Conservation (phyloP, 2,329 filamentous ascomycete genomes). For the Microsporum ferrugineum region DNA sequence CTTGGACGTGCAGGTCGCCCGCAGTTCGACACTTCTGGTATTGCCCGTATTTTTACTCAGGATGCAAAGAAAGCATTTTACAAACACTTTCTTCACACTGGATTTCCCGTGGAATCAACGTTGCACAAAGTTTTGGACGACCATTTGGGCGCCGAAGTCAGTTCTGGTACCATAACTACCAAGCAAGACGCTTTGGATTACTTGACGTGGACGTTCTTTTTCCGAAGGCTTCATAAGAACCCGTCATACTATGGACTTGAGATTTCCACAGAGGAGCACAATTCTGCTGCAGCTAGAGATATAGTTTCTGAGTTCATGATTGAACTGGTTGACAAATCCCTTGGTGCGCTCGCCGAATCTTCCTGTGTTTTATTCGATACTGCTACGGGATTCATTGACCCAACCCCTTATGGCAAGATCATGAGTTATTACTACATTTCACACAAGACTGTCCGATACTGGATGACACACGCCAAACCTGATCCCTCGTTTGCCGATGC, state of each 20-base stretch:
- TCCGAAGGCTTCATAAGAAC: conserved; percentile 92
- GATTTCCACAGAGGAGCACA: conserved; percentile 85
- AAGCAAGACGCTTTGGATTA: conserved; percentile 98
- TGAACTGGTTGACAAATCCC: conserved; percentile 75
- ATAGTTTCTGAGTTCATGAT: conserved; percentile 93
- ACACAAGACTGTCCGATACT: conserved; percentile 82
- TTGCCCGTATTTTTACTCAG: conserved; percentile 94
- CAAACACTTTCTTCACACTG: conserved; percentile 96
- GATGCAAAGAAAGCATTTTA: conserved; percentile 98
- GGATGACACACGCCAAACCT: conserved; percentile 64
- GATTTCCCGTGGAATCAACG: conserved; percentile 93
- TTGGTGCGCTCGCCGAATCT: conserved; percentile 70
- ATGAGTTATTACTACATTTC: conserved; percentile 99
- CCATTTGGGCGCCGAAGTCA: conserved; percentile 89
- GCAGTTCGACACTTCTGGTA: conserved; percentile 91
- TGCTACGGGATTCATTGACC: conserved; percentile 71
- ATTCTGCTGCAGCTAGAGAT: conserved; percentile 71
- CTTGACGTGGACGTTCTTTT: conserved; percentile 99
- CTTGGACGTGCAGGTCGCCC: conserved; percentile 87
- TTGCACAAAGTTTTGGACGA: conserved; percentile 95
- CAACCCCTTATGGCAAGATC: conserved; percentile 89
- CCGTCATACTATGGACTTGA: conserved; percentile 95
- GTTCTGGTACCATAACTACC: conserved; percentile 79
- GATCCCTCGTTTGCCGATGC: conserved; percentile 69
- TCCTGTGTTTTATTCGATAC: conserved; percentile 71